Evolutionary conservation across 352 stramenopile species (phyloP).

Genomic region (Pythium scleroteichum): DNA sequence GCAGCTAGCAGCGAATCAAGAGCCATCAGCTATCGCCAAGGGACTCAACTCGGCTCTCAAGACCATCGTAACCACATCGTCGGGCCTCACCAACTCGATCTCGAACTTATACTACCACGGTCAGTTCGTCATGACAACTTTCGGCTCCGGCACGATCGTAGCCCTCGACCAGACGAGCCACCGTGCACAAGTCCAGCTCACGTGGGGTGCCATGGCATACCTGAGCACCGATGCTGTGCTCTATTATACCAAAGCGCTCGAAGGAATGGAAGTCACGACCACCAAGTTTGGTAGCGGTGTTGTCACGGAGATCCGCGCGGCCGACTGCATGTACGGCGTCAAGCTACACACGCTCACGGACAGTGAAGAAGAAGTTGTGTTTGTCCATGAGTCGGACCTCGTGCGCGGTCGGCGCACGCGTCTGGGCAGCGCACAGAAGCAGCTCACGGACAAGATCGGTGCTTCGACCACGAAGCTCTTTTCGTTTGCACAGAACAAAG

Average conservation of each 20-base stretch:
- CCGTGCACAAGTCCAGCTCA: slow-evolving; percentile 62
- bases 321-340: slow-evolving; percentile 80
- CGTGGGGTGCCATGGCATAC: slow-evolving; percentile 58
- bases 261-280: slow-evolving; percentile 71
- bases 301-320: slow-evolving; percentile 60
- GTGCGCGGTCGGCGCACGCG: slow-evolving; percentile 25
- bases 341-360: slow-evolving; percentile 44
- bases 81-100: slow-evolving; percentile 46
- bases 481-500: slow-evolving; percentile 25
- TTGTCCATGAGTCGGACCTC: slow-evolving; percentile 73
- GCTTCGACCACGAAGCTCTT: slow-evolving; percentile 28
- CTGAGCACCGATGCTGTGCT: slow-evolving; percentile 63
- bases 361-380: slow-evolving; percentile 60
- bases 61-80: slow-evolving; percentile 62
- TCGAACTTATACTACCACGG: slow-evolving; percentile 74
- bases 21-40: slow-evolving; percentile 45
- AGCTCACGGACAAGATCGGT: slow-evolving; percentile 45
- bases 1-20: slow-evolving; percentile 14
- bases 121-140: slow-evolving; percentile 74
- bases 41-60: slow-evolving; percentile 51
- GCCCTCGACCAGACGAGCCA: slow-evolving; percentile 51
- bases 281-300: slow-evolving; percentile 64
- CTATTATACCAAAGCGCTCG: slow-evolving; percentile 70
- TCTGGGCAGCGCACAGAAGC: slow-evolving; percentile 52
- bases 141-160: slow-evolving; percentile 58